These are phyloP conservation scores for Pythium periplocum DNA, from an alignment of 352 stramenopile genomes.

Conservation along the genomic window DNA sequence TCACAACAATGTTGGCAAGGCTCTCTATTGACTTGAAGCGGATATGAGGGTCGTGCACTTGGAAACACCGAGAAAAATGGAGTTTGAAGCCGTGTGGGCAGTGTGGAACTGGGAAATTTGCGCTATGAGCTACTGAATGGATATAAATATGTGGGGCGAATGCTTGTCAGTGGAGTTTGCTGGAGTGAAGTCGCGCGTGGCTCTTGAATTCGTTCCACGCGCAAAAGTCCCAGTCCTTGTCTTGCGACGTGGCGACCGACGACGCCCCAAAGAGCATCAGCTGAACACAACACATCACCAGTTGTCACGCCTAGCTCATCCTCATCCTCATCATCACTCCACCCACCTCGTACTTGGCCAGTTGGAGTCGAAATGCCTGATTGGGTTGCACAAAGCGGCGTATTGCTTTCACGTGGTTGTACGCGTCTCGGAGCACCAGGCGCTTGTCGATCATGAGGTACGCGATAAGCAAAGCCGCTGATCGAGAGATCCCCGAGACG, in stretches of 20 bases:
- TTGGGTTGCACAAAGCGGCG: constrained; percentile 48
- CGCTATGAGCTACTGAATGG: too few species aligned
- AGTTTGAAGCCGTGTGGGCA: too few species aligned
- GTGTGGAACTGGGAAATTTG: too few species aligned
- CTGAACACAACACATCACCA: constrained; percentile 6
- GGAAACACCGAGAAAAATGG: too few species aligned
- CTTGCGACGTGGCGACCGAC: constrained; percentile 41
- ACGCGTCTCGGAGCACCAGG: constrained; percentile 50
- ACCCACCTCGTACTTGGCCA: constrained; percentile 59
- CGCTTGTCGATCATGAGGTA: constrained; percentile 71
- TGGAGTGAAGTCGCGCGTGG: background rate
- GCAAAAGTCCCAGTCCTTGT: constrained; percentile 72
- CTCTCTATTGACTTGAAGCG: too few species aligned
- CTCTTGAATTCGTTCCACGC: constrained; percentile 66
- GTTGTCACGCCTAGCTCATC: background rate
- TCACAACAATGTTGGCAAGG: too few species aligned
- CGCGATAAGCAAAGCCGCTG: constrained; percentile 44
- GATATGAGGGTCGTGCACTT: too few species aligned
- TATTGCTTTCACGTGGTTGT: constrained; percentile 44
- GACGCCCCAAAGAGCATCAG: constrained; percentile 48
- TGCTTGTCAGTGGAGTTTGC: too few species aligned
- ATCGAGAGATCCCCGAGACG: constrained; percentile 50
- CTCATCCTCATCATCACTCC: background rate
- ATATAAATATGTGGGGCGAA: too few species aligned
- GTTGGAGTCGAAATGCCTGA: constrained; percentile 51